These are phyloP conservation scores for Hyaloscypha finlandica DNA, from an alignment of 495 filamentous ascomycete species.

Conservation along the genomic window DNA sequence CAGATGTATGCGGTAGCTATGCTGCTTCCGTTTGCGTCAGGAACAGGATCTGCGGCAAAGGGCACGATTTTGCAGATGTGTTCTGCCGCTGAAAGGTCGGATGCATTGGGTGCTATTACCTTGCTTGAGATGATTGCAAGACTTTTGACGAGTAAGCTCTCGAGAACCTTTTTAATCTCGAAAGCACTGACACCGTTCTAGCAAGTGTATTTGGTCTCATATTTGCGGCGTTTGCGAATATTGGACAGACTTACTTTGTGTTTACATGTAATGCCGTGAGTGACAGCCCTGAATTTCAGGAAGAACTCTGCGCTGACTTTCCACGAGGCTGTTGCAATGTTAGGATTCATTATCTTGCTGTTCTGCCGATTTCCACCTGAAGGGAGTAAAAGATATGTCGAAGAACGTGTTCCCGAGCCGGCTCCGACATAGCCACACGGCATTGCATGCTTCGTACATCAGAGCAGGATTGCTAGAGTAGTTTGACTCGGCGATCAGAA, in stretches of 20 bases:
- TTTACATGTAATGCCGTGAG: slow-evolving; percentile 57
- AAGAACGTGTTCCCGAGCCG: slow-evolving; percentile 10
- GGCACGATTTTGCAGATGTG: slow-evolving; percentile 60
- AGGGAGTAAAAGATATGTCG: slow-evolving; percentile 43
- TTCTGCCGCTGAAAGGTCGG: slow-evolving; percentile 44
- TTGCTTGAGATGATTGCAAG: slow-evolving; percentile 56
- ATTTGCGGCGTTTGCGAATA: slow-evolving; percentile 50
- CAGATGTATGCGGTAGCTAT: slow-evolving; percentile 56
- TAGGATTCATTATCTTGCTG: slow-evolving; percentile 48
- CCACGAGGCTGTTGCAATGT: slow-evolving; percentile 43
- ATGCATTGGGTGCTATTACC: slow-evolving; percentile 57
- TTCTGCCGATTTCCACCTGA: slow-evolving; percentile 49
- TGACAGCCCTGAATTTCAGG: slow-evolving; percentile 7
- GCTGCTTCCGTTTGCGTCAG: slow-evolving; percentile 55
- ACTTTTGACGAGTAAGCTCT: slow-evolving; percentile 39
- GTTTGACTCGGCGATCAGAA: too few species aligned
- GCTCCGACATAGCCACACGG: background rate
- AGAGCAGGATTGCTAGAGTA: too few species aligned
- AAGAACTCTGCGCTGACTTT: background rate
- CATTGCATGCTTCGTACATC: background rate
- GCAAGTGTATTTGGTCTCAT: slow-evolving; percentile 56
- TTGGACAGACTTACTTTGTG: slow-evolving; percentile 49
- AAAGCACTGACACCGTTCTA: background rate
- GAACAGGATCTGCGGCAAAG: slow-evolving; percentile 56
- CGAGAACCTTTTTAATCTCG: background rate